Percentiles rank a stretch among this genome's conserved stretches.
These are phyloP conservation scores for Sugiyamaella pinicola DNA, from an alignment of 1,139 yeast genomes.

Conservation along the genomic window DNA sequence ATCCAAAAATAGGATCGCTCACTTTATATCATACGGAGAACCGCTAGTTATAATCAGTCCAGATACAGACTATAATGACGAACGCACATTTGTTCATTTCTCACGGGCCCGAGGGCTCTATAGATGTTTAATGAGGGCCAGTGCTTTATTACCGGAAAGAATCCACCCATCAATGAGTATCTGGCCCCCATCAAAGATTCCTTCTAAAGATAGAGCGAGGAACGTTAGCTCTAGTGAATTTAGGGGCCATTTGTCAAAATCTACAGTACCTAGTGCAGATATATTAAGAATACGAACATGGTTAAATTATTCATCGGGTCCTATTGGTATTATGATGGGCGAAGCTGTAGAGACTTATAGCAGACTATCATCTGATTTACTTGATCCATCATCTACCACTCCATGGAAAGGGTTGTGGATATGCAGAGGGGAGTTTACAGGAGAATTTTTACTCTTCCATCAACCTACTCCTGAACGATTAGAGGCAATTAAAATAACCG, in stretches of 20 bases:
- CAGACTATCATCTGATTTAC: constrained; percentile 21
- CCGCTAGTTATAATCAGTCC: constrained; percentile 18
- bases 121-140: constrained; percentile 27
- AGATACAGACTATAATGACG: constrained; percentile 20
- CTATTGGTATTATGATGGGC: constrained; percentile 15
- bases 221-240: constrained; percentile 32
- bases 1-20: constrained; percentile 4
- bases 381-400: constrained; percentile 18
- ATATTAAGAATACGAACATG: constrained; percentile 22
- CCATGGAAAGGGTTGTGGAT: constrained; percentile 39
- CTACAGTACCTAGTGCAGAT: constrained; percentile 17
- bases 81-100: constrained; percentile 16
- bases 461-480: constrained; percentile 32
- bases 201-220: constrained; percentile 31
- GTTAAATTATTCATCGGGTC: constrained; percentile 10
- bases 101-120: constrained; percentile 16
- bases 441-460: constrained; percentile 33
- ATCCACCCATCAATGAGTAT: constrained; percentile 30
- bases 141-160: constrained; percentile 26
- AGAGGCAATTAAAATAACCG: constrained; percentile 39
- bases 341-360: constrained; percentile 29
- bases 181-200: constrained; percentile 35
- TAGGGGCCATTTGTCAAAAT: constrained; percentile 27
- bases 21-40: constrained; percentile 4
- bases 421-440: constrained; percentile 31